Evolutionary conservation across 352 stramenopile species (phyloP).

Genomic region (Pythium scleroteichum): DNA sequence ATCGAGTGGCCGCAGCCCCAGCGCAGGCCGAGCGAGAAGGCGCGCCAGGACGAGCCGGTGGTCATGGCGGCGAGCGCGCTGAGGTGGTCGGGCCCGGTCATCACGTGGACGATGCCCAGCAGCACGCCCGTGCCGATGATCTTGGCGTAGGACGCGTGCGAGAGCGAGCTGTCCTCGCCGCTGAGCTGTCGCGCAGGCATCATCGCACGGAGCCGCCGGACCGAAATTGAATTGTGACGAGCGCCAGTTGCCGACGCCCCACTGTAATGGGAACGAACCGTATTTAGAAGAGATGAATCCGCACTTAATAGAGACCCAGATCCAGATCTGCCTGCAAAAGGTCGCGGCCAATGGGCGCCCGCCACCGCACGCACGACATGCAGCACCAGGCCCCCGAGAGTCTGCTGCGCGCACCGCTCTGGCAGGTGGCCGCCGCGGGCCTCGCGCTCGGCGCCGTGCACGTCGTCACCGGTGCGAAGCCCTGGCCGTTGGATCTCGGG

Average conservation of each 20-base stretch:
- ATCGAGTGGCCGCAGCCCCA: constrained; percentile 85
- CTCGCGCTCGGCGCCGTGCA: constrained; percentile 53
- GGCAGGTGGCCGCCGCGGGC: constrained; percentile 36
- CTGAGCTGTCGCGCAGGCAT: constrained; percentile 20
- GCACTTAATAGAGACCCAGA: neutral
- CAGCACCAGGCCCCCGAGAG: neutral
- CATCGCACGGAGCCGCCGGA: too few relatives aligned
- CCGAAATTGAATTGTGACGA: too few relatives aligned
- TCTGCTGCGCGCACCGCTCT: constrained; percentile 33
- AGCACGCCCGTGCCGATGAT: constrained; percentile 51
- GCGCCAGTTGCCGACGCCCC: neutral
- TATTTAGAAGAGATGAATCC: neutral
- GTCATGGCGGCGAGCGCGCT: constrained; percentile 80
- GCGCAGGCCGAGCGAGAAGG: constrained; percentile 75
- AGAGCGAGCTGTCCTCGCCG: constrained; percentile 30
- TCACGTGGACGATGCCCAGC: constrained; percentile 48
- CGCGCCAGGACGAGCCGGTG: constrained; percentile 59
- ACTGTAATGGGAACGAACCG: neutral
- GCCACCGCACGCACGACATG: constrained; percentile 5
- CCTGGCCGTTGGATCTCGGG: neutral
- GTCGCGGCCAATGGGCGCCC: constrained; percentile 10
- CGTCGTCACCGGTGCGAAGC: constrained; percentile 44
- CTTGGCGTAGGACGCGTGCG: constrained; percentile 30
- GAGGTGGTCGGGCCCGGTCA: constrained; percentile 82
- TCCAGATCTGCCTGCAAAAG: constrained; percentile 9